These are phyloP conservation scores for Aquilaria malaccensis DNA, from an alignment of 345 rosid species.

Conservation along the genomic window DNA sequence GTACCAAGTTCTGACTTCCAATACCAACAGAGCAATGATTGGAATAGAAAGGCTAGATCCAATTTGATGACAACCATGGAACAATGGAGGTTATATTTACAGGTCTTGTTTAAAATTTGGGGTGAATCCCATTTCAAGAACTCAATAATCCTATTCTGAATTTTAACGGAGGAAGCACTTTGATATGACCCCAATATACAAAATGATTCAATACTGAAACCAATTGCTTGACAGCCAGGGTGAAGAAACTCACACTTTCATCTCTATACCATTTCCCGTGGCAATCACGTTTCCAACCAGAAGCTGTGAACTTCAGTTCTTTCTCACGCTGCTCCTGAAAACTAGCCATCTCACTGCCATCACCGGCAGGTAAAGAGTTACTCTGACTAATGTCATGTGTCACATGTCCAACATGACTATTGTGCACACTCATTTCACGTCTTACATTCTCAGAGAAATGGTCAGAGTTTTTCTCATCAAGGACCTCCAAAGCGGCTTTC, in stretches of 20 bases:
- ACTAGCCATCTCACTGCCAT: slow-evolving; percentile 15
- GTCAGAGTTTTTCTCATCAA: slow-evolving; percentile 2
- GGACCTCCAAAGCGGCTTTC: slow-evolving; percentile 25
- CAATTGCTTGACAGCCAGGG: background rate
- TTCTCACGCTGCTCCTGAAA: slow-evolving; percentile 28
- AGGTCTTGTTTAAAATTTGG: background rate
- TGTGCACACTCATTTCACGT: slow-evolving; percentile 1
- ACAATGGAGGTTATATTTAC: background rate
- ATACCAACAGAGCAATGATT: too few species aligned
- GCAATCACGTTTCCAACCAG: slow-evolving; percentile 54
- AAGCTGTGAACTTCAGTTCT: slow-evolving; percentile 42
- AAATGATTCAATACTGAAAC: background rate
- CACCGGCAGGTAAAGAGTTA: slow-evolving; percentile 3
- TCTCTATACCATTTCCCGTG: slow-evolving; percentile 50
- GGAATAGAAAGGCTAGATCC: too few species aligned
- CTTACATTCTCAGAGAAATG: slow-evolving; percentile 1
- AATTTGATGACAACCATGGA: background rate
- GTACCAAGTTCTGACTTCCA: background rate
- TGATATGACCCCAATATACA: background rate
- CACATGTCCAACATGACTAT: slow-evolving; percentile 1
- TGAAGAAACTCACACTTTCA: slow-evolving; percentile 33
- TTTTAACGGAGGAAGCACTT: background rate
- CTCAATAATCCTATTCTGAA: background rate
- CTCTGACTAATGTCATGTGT: background rate
- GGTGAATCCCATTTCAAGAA: background rate